Base-by-base conservation (phyloP, 441 rosid species). In the Pelargonium myrrhifolium region DNA sequence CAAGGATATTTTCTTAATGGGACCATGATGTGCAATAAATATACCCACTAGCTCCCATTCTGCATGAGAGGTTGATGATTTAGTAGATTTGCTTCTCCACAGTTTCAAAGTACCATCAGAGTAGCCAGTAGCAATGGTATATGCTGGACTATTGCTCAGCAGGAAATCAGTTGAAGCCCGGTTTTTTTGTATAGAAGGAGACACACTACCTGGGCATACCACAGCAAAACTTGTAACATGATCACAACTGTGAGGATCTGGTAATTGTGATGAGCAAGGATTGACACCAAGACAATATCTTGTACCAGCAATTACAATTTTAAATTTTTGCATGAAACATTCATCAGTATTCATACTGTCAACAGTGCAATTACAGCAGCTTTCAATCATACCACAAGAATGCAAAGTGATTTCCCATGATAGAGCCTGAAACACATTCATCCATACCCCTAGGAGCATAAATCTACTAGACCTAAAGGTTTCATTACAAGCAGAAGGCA, bases 1-100 rank as follows among this genome's bases (percentile, higher is more conserved):
- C 74, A 89, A 80, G 76, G 78, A 79, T 77, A 89, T 75, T 77
- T 81, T 74, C 73, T 66, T 73, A 66, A 91, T 81, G 59, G 90
- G 86, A 63, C 85, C 86, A 76, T 77, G 81, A 79, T 84, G 86
- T 64, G 80, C 83, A 69, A 70, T 71, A 77, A 89, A 76, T 76
- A 80, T 77, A 76, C 99, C 99, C 67, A 89, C 97, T 73, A 89
- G 88, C 82, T 88, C 91, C 96, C 96, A 91, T 21, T 65, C 73
- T 62, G 31, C 39, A 24, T 39, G 58, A 71, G 76, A 68, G 65
- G 81, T 74, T 71, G 81, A 78, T 61, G 69, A 66, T 70, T 72
- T 72, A 72, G 74, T 81, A 77, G 78, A 26, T 51, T 77, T 80
- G 77, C 85, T 83, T 80, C 84, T 86, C 99, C 97, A 91, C 72